A percentile compares a stretch with the other conserved stretches of the same genome.
Evolutionary conservation across 768 basidiomycete genomes (phyloP).

Genomic region (Tremella mesenterica): DNA sequence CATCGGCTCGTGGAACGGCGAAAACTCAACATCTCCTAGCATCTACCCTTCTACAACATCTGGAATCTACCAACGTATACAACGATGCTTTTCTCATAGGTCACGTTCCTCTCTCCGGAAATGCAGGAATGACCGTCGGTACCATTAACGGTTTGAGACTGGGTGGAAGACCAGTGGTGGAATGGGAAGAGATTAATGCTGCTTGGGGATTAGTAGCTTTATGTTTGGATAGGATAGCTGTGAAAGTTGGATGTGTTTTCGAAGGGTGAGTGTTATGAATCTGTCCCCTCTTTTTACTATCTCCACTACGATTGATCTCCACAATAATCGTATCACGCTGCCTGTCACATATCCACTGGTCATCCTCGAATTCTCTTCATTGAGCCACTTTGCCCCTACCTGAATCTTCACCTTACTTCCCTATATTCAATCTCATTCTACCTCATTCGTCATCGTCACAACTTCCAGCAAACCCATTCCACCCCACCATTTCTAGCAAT

Average conservation of each 20-base stretch:
- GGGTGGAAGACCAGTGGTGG: slow-evolving; percentile 75
- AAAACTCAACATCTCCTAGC: slow-evolving; percentile 38
- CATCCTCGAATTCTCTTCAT: too few relatives aligned
- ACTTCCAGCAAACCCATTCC: too few relatives aligned
- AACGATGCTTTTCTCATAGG: slow-evolving; percentile 46
- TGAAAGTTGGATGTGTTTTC: slow-evolving; percentile 83
- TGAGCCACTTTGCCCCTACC: too few relatives aligned
- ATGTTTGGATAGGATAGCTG: slow-evolving; percentile 77
- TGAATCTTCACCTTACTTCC: too few relatives aligned
- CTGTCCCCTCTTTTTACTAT: too few relatives aligned
- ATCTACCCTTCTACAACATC: slow-evolving; percentile 24
- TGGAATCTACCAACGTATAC: slow-evolving; percentile 45
- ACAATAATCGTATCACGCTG: too few relatives aligned
- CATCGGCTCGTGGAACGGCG: slow-evolving; percentile 25
- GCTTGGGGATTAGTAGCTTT: slow-evolving; percentile 97
- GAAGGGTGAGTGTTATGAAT: slow-evolving; percentile 62
- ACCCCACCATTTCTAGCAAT: too few relatives aligned
- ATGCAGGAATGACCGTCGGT: slow-evolving; percentile 50
- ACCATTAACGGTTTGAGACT: slow-evolving; percentile 95
- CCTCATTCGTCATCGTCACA: too few relatives aligned
- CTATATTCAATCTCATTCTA: too few relatives aligned
- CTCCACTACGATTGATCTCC: too few relatives aligned
- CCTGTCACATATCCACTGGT: too few relatives aligned
- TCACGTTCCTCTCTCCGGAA: slow-evolving; percentile 24
- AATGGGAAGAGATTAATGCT: slow-evolving; percentile 98